phyloP scores from a whole-genome alignment of 768 basidiomycete genomes.

The Suillus discolor region DNA sequence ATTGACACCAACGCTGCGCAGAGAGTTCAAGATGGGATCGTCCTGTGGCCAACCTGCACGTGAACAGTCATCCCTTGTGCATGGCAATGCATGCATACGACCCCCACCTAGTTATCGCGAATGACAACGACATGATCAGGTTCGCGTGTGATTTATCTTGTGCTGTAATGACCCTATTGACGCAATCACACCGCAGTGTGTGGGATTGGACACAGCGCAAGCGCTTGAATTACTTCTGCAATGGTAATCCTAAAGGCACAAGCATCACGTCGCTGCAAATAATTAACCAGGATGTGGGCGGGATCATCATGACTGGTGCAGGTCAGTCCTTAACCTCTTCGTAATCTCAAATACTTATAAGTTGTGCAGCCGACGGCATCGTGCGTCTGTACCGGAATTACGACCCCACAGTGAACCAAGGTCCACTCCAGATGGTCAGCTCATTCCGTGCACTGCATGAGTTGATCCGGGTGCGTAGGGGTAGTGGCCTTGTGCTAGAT shows the following conservation, averaged over 20 bases:
- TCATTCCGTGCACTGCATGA: slow-evolving; percentile 90
- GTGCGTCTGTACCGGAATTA: slow-evolving; percentile 93
- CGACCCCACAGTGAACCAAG: slow-evolving; percentile 69
- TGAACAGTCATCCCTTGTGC: slow-evolving; percentile 62
- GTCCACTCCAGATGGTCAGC: slow-evolving; percentile 88
- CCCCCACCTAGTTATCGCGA: slow-evolving; percentile 82
- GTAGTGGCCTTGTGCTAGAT: slow-evolving; percentile 83
- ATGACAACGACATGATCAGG: slow-evolving; percentile 87
- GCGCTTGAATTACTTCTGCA: slow-evolving; percentile 81
- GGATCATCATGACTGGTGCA: slow-evolving; percentile 85
- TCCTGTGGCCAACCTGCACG: slow-evolving; percentile 65
- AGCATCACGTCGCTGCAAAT: slow-evolving; percentile 88
- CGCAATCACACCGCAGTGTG: slow-evolving; percentile 52
- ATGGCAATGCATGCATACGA: slow-evolving; percentile 94
- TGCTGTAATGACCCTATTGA: neutral
- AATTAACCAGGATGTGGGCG: slow-evolving; percentile 95
- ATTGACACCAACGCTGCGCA: slow-evolving; percentile 26
- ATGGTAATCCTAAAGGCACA: slow-evolving; percentile 82
- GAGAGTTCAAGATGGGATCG: slow-evolving; percentile 73
- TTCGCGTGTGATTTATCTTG: slow-evolving; percentile 34
- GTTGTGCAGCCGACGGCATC: slow-evolving; percentile 77
- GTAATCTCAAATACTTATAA: slow-evolving; percentile 3
- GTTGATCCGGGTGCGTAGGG: slow-evolving; percentile 70
- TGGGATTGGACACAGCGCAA: slow-evolving; percentile 92
- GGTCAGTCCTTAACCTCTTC: slow-evolving; percentile 47